A percentile compares a stretch with the other conserved stretches of the same genome.
These are phyloP conservation scores for Cochlearia excelsa DNA, from an alignment of 345 rosid species.

Conservation along the genomic window DNA sequence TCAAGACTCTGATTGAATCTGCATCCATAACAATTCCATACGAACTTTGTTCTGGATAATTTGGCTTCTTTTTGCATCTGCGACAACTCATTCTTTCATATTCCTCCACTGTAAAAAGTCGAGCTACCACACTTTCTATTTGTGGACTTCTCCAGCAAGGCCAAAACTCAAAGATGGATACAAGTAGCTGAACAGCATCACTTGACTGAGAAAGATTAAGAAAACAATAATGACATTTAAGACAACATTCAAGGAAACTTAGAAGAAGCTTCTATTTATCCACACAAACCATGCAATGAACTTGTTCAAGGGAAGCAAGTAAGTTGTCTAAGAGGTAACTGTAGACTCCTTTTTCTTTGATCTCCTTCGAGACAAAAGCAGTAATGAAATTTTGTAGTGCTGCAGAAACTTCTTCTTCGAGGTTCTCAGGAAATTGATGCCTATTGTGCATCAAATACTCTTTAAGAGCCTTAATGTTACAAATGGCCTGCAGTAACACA, in stretches of 20 bases:
- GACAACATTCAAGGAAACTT: too few species aligned
- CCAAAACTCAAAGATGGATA: background rate
- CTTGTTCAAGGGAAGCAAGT: conserved; percentile 23
- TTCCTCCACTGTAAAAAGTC: conserved; percentile 11
- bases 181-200: conserved; percentile 13
- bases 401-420: conserved; percentile 10
- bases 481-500: conserved; percentile 20
- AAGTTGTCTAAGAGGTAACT: conserved; percentile 11
- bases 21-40: conserved; percentile 19
- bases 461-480: conserved; percentile 15
- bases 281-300: conserved; percentile 16
- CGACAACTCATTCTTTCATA: background rate
- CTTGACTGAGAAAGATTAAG: conserved; percentile 6
- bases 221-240: too few species aligned
- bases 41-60: conserved; percentile 20
- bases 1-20: conserved; percentile 24
- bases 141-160: conserved; percentile 26
- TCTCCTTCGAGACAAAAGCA: conserved; percentile 11
- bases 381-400: conserved; percentile 9
- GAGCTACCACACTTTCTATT: conserved; percentile 20
- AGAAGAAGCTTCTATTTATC: background rate
- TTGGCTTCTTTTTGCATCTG: conserved; percentile 15
- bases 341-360: conserved; percentile 16
- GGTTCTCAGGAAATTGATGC: background rate
- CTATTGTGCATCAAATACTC: conserved; percentile 12